Evolutionary conservation across 768 basidiomycete genomes (phyloP).

Genomic region (Mrakia gelida): DNA sequence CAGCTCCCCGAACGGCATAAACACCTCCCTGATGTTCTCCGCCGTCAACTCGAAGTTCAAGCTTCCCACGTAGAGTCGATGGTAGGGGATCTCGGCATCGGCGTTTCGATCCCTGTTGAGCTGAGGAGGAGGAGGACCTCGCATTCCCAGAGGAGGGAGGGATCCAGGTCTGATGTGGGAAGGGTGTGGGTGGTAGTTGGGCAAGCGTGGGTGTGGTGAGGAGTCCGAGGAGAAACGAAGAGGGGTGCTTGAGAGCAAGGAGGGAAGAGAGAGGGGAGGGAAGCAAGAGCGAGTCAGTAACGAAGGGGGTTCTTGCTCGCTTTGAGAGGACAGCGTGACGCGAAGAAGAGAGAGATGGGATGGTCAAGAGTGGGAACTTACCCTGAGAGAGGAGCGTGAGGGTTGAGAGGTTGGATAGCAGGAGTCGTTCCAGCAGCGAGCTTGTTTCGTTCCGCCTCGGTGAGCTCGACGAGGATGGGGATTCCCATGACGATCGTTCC

Average conservation of each 20-base stretch:
- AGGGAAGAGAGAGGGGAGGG: background rate
- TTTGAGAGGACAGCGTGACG: background rate
- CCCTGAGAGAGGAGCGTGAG: conserved; percentile 31
- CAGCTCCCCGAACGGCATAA: conserved; percentile 96
- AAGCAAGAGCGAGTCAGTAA: background rate
- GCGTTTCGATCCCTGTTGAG: conserved; percentile 58
- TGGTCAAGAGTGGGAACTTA: conserved; percentile 19
- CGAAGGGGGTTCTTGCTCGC: background rate
- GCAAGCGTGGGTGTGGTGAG: no score
- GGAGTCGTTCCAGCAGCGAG: conserved; percentile 31
- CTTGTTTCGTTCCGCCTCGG: conserved; percentile 82
- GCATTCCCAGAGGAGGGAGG: conserved; percentile 29
- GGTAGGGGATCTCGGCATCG: conserved; percentile 41
- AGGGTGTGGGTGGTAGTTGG: background rate
- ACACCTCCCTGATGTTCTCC: conserved; percentile 97
- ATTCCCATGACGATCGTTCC: conserved; percentile 98
- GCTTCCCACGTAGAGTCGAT: conserved; percentile 91
- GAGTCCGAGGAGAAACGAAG: no score
- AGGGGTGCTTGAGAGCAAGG: background rate
- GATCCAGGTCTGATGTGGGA: conserved; percentile 25
- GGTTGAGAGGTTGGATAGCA: conserved; percentile 33
- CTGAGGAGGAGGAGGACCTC: background rate
- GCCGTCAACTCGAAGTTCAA: conserved; percentile 95
- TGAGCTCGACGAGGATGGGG: conserved; percentile 92
- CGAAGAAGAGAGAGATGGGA: background rate